These are phyloP conservation scores for Pterula multifida DNA, from an alignment of 1,284 basidiomycete genomes.

Conservation along the genomic window DNA sequence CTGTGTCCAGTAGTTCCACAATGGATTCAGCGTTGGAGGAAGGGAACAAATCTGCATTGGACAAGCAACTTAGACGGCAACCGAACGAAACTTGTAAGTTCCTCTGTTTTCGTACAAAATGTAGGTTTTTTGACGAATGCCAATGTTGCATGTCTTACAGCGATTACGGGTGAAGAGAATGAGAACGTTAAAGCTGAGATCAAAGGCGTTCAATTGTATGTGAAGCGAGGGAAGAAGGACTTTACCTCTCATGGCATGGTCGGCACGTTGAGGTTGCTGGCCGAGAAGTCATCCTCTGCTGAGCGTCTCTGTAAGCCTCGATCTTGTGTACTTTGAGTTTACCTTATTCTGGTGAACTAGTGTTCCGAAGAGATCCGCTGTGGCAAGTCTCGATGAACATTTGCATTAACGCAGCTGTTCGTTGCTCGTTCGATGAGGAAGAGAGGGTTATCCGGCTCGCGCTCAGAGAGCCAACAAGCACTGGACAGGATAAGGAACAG, in stretches of 20 bases:
- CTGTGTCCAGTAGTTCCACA: not conserved
- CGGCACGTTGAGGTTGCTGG: slow-evolving; percentile 48
- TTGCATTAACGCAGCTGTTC: slow-evolving; percentile 35
- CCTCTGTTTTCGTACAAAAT: not conserved
- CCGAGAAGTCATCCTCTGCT: slow-evolving; percentile 8
- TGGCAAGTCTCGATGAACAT: slow-evolving; percentile 60
- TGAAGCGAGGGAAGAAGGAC: slow-evolving; percentile 45
- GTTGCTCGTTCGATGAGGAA: slow-evolving; percentile 41
- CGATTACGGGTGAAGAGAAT: slow-evolving; percentile 50
- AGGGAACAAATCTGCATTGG: not conserved
- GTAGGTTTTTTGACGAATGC: no score
- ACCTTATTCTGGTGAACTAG: slow-evolving; percentile 19
- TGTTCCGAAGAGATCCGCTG: slow-evolving; percentile 55
- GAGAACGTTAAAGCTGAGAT: slow-evolving; percentile 42
- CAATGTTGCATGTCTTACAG: slow-evolving; percentile 14
- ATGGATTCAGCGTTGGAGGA: not conserved
- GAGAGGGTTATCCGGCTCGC: slow-evolving; percentile 43
- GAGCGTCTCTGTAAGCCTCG: not conserved
- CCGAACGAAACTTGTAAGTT: not conserved
- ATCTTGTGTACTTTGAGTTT: not conserved
- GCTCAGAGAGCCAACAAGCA: slow-evolving; percentile 35
- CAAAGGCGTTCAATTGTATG: slow-evolving; percentile 45
- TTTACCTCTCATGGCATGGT: slow-evolving; percentile 44
- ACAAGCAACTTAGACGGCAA: not conserved
- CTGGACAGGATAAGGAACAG: slow-evolving; percentile 9